These are phyloP conservation scores for Talaromyces marneffei DNA, from an alignment of 2,329 filamentous ascomycete species.

Conservation along the genomic window DNA sequence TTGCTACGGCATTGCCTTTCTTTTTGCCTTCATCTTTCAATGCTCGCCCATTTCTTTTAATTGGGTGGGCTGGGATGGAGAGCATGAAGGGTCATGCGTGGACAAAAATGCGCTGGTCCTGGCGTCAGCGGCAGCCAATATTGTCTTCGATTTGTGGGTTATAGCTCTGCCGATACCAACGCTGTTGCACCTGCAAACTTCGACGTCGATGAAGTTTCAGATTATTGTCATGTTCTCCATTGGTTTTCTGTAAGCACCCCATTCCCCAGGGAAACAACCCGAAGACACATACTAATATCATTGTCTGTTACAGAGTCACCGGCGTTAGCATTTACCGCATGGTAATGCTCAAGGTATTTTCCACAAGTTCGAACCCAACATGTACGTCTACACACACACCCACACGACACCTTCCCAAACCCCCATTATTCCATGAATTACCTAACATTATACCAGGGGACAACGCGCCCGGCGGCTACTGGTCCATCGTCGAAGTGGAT, in stretches of 20 bases:
- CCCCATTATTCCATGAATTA: not conserved
- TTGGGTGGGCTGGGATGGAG: slow-evolving; percentile 3
- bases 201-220: slow-evolving; percentile 12
- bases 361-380: slow-evolving; percentile 3
- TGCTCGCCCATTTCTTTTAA: slow-evolving; percentile 1
- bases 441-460: slow-evolving; percentile 11
- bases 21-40: slow-evolving; percentile 1
- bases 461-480: slow-evolving; percentile 16
- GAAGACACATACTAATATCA: not conserved
- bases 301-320: slow-evolving; percentile 12
- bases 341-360: slow-evolving; percentile 15
- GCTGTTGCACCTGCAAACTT: slow-evolving; percentile 13
- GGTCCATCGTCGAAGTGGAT: slow-evolving; percentile 16
- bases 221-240: slow-evolving; percentile 6
- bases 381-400: slow-evolving; percentile 1
- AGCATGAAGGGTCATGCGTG: slow-evolving; percentile 1
- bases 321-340: slow-evolving; percentile 17
- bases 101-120: slow-evolving; percentile 3
- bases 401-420: not conserved
- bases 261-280: not conserved
- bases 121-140: not conserved
- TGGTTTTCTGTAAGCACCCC: not conserved
- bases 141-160: slow-evolving; percentile 12
- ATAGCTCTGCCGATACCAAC: slow-evolving; percentile 16
- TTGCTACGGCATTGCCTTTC: slow-evolving; percentile 12